phyloP scores from a whole-genome alignment of 192 early-diverging fungal genomes.

The Coemansia sp. region DNA sequence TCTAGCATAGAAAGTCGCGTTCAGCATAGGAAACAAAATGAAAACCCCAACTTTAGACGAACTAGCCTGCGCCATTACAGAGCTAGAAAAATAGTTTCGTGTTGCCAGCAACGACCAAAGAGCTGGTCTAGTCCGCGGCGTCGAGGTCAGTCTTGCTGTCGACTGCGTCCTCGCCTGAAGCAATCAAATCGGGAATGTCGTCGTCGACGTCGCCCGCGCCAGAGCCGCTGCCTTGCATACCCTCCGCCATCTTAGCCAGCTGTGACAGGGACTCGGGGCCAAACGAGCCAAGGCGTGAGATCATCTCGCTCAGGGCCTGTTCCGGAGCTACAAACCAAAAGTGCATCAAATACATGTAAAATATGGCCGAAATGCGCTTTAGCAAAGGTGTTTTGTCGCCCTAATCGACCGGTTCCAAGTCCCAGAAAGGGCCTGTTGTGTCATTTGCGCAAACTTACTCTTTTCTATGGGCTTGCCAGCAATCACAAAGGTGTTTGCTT shows the following conservation, averaged over 20 bases:
- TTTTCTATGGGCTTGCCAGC: conserved; percentile 69
- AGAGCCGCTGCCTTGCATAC: conserved; percentile 63
- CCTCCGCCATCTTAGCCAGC: conserved; percentile 83
- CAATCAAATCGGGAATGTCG: conserved; percentile 92
- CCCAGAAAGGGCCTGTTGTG: neutral
- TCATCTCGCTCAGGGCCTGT: conserved; percentile 42
- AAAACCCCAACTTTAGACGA: too few species aligned
- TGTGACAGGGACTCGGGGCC: conserved; percentile 84
- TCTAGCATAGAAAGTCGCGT: too few species aligned
- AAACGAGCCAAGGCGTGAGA: conserved; percentile 57
- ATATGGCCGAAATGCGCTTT: too few species aligned
- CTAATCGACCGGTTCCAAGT: too few species aligned
- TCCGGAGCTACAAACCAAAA: conserved; percentile 19
- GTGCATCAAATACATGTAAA: neutral
- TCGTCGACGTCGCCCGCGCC: conserved; percentile 71
- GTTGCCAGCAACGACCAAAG: neutral
- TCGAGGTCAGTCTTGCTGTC: conserved; percentile 53
- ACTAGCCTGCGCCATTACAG: too few species aligned
- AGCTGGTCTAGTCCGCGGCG: conserved; percentile 27
- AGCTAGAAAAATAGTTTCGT: too few species aligned
- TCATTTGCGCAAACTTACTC: conserved; percentile 14
- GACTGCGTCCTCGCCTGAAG: conserved; percentile 58
- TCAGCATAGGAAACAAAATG: too few species aligned
- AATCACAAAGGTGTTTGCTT: conserved; percentile 94
- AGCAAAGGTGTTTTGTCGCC: too few species aligned